A percentile compares a stretch with the other conserved stretches of the same genome.
Conservation (phyloP, 2,329 filamentous ascomycete species). For the Aspergillus transmontanensis region DNA sequence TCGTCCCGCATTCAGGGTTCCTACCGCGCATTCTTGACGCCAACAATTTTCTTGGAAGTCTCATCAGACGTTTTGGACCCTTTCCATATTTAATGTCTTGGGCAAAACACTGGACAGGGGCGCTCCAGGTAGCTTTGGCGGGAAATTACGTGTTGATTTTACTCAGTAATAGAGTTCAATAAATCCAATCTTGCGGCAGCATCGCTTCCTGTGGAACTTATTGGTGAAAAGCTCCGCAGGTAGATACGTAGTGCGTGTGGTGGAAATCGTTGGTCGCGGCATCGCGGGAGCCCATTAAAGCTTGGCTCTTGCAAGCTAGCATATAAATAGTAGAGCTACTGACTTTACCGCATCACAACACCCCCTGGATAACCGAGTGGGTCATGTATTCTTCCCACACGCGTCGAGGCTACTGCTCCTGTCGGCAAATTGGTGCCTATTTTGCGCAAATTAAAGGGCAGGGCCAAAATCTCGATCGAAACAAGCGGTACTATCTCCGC, state of each 20-base stretch:
- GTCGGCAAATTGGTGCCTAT: background rate
- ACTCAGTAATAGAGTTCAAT: slow-evolving; percentile 2
- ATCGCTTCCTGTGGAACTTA: background rate
- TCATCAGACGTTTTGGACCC: background rate
- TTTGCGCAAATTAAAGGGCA: background rate
- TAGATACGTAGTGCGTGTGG: background rate
- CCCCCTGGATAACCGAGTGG: slow-evolving; percentile 1
- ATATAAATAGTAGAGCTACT: slow-evolving; percentile 1
- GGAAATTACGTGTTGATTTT: background rate
- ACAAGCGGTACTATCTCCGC: background rate
- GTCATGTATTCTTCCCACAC: background rate
- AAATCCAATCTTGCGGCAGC: background rate
- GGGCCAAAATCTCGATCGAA: background rate
- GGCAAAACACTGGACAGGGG: background rate
- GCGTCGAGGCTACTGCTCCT: background rate
- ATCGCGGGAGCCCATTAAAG: slow-evolving; percentile 3
- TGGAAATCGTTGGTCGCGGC: background rate
- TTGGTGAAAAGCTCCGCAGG: background rate
- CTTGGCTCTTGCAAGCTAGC: slow-evolving; percentile 1
- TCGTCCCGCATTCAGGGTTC: background rate
- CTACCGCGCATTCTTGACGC: background rate
- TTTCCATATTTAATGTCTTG: slow-evolving; percentile 1
- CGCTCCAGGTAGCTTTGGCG: background rate
- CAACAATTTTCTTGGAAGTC: slow-evolving; percentile 1
- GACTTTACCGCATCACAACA: background rate